Base-by-base conservation (phyloP, 257 asterid genomes). In the Przewalskia tangutica region DNA sequence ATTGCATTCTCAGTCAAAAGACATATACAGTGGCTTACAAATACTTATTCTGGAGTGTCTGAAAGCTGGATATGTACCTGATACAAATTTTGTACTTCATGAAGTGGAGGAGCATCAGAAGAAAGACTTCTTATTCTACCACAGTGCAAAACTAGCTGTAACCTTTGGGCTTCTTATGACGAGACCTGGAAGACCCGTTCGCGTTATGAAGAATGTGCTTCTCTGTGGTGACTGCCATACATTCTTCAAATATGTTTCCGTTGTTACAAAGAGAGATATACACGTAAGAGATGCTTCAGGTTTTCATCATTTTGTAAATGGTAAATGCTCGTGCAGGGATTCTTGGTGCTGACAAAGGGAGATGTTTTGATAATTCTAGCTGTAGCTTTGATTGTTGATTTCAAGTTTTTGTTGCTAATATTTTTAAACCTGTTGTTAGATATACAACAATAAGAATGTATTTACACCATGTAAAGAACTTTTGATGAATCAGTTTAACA, bases 181-280 rank as follows among this genome's bases (percentile, higher is more conserved):
- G 54, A 83, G 75, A 73, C 90, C 88, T 1, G 91, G 94, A n/a
- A 86, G 86, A 80, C 90, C 95, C 3, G 83, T 95, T 68, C 86
- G 87, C 65, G 92, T 95, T 1, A 85, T 86, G 81, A 95, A 95
- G 89, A 95, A 94, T 77, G 87, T 95, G 36, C 88, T 84, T 82
- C 92, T 95, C 4, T 95, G 98, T 85, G 98, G 99, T 67, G 99
- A 95, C 84, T 95, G 99, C 87, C 99, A 95, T 81, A 59, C 90
- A 1, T 95, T 95, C 88, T 87, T 91, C 77, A 94, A 91, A 84
- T 86, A 83, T 82, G 93, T 86, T 62, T 92, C 97, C 1, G 84
- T 91, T 56, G 90, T 95, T 77, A 90, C 97, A 34, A 90, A 86
- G 84, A 89, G 97, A 88, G 97, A 90, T 87, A 92, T 95, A 82